phyloP scores from a whole-genome alignment of 2,329 filamentous ascomycete species.

The Cytospora paraplurivora region DNA sequence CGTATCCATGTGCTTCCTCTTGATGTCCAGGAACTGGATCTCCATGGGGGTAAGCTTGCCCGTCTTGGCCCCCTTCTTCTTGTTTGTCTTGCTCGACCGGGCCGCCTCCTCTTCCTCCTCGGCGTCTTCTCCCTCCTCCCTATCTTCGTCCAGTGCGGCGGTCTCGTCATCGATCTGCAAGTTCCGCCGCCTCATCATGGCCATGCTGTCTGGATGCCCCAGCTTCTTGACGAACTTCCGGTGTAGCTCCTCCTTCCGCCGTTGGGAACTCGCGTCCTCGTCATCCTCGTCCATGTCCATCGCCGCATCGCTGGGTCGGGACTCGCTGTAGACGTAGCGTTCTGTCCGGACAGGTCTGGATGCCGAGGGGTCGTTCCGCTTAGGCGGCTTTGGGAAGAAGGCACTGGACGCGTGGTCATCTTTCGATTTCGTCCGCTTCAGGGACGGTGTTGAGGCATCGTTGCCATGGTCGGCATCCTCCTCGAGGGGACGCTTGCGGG shows the following conservation, averaged over 20 bases:
- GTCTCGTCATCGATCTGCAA: conserved; percentile 56
- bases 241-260: conserved; percentile 72
- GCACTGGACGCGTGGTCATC: conserved; percentile 45
- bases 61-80: conserved; percentile 70
- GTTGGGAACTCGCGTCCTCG: conserved; percentile 46
- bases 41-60: conserved; percentile 93
- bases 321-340: conserved; percentile 53
- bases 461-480: conserved; percentile 50
- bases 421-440: conserved; percentile 50
- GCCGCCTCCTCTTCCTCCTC: conserved; percentile 52
- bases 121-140: conserved; percentile 60
- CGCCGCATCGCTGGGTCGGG: conserved; percentile 45
- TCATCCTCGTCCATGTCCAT: conserved; percentile 45
- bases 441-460: conserved; percentile 40
- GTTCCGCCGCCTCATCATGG: conserved; percentile 64
- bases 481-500: conserved; percentile 55
- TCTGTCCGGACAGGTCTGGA: conserved; percentile 43
- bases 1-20: conserved; percentile 86
- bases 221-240: conserved; percentile 87
- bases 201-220: conserved; percentile 79
- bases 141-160: conserved; percentile 49
- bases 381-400: conserved; percentile 41
- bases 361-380: conserved; percentile 28
- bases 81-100: conserved; percentile 47
- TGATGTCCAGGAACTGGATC: conserved; percentile 90